Evolutionary conservation across 2,329 filamentous ascomycete species (phyloP).

Genomic region (Teratosphaeria destructans): DNA sequence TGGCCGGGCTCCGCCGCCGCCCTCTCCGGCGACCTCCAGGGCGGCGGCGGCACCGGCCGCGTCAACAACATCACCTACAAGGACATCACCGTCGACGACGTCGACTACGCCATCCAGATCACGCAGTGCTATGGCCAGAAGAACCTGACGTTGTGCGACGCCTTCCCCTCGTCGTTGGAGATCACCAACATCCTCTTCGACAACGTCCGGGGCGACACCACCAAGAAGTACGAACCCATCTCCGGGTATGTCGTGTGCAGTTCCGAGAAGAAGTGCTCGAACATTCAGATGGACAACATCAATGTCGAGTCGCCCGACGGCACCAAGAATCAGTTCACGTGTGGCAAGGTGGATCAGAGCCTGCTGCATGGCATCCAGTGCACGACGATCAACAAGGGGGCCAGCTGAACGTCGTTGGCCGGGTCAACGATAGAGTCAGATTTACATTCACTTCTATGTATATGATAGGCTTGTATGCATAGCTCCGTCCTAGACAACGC

Average conservation of each 20-base stretch:
- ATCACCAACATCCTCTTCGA: conserved; percentile 47
- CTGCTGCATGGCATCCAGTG: conserved; percentile 22
- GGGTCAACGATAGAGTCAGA: not conserved
- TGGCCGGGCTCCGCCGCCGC: conserved; percentile 52
- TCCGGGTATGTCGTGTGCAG: conserved; percentile 37
- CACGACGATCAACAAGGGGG: conserved; percentile 12
- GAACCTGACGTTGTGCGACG: conserved; percentile 51
- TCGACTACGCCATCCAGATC: conserved; percentile 55
- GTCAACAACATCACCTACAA: conserved; percentile 61
- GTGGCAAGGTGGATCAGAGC: conserved; percentile 21
- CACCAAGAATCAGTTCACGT: conserved; percentile 18
- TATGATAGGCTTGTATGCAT: not conserved
- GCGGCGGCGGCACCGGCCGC: conserved; percentile 52
- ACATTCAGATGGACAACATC: conserved; percentile 35
- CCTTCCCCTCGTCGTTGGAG: conserved; percentile 46
- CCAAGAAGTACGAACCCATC: conserved; percentile 31
- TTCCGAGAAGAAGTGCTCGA: conserved; percentile 35
- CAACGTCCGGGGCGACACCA: conserved; percentile 47
- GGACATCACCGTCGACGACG: conserved; percentile 48
- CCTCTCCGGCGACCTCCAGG: conserved; percentile 51
- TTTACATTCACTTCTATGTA: no score
- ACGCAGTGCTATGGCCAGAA: conserved; percentile 57
- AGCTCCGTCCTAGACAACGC: conserved; percentile 28
- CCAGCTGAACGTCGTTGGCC: conserved; percentile 2
- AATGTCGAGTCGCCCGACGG: conserved; percentile 18